Evolutionary conservation across 1,139 yeast species (phyloP).

Genomic region (Lodderomyces pseudojiufengensis): DNA sequence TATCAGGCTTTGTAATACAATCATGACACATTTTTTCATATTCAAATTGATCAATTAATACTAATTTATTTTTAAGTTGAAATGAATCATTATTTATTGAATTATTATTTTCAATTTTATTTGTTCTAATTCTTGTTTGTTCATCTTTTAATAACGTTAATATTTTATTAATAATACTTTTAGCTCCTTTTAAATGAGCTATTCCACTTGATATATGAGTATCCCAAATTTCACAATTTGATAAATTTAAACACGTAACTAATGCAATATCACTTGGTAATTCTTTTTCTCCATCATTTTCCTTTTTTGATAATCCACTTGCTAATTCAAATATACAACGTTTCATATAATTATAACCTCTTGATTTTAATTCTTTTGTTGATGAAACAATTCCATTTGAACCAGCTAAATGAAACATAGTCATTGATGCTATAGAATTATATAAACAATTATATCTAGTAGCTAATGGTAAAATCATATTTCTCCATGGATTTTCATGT

Average conservation of each 20-base stretch:
- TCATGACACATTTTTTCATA: conserved; percentile 30
- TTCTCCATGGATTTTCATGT: conserved; percentile 65
- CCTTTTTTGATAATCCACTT: conserved; percentile 44
- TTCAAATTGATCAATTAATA: conserved; percentile 32
- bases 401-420: conserved; percentile 59
- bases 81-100: neutral
- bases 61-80: conserved; percentile 21
- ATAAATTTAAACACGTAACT: conserved; percentile 59
- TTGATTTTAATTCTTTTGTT: conserved; percentile 34
- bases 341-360: conserved; percentile 58
- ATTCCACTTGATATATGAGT: conserved; percentile 63
- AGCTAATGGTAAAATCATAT: conserved; percentile 55
- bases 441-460: conserved; percentile 50
- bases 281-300: conserved; percentile 17
- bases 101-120: conserved; percentile 9
- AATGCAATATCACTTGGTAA: conserved; percentile 65
- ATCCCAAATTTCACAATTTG: conserved; percentile 69
- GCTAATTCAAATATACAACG: conserved; percentile 57
- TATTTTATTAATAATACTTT: conserved; percentile 54
- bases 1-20: conserved; percentile 6
- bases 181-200: conserved; percentile 65
- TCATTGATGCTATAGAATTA: conserved; percentile 64
- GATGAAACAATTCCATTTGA: conserved; percentile 32
- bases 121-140: conserved; percentile 17
- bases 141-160: conserved; percentile 29